These are phyloP conservation scores for Lachnellula hyalina DNA, from an alignment of 2,329 filamentous ascomycete genomes.

Conservation along the genomic window DNA sequence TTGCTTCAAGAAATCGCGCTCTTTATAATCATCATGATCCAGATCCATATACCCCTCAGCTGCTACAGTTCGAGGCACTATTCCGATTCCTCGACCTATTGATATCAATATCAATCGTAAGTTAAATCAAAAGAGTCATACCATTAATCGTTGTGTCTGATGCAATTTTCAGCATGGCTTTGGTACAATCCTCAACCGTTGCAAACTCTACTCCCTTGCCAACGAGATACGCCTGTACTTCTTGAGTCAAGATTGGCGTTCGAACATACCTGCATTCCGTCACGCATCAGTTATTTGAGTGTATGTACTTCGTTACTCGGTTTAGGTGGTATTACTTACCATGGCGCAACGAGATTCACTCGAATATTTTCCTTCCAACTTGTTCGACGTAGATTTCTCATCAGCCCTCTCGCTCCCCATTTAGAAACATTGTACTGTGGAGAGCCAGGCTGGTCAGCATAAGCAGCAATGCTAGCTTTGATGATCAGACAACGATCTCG, in stretches of 20 bases:
- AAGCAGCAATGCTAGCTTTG: constrained; percentile 43
- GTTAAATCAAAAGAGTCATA: too few relatives aligned
- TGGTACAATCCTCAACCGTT: too few relatives aligned
- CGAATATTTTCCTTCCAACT: constrained; percentile 39
- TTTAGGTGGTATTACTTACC: constrained; percentile 24
- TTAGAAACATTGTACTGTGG: constrained; percentile 41
- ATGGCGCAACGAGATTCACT: constrained; percentile 43
- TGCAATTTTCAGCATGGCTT: too few relatives aligned
- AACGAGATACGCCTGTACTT: too few relatives aligned
- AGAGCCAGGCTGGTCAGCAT: constrained; percentile 40
- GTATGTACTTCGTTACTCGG: too few relatives aligned
- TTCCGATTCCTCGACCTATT: background rate
- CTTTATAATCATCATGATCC: background rate
- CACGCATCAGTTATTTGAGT: too few relatives aligned
- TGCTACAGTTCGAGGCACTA: background rate
- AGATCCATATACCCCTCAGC: constrained; percentile 1
- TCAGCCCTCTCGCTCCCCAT: constrained; percentile 40
- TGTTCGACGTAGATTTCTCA: constrained; percentile 36
- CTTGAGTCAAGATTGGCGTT: too few relatives aligned
- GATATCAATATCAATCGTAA: background rate
- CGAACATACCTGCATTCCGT: too few relatives aligned
- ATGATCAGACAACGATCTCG: constrained; percentile 45
- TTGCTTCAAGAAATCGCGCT: background rate
- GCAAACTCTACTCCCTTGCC: too few relatives aligned
- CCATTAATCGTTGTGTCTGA: too few relatives aligned